These are phyloP conservation scores for Volutella citrinella DNA, from an alignment of 2,329 filamentous ascomycete genomes.

Conservation along the genomic window DNA sequence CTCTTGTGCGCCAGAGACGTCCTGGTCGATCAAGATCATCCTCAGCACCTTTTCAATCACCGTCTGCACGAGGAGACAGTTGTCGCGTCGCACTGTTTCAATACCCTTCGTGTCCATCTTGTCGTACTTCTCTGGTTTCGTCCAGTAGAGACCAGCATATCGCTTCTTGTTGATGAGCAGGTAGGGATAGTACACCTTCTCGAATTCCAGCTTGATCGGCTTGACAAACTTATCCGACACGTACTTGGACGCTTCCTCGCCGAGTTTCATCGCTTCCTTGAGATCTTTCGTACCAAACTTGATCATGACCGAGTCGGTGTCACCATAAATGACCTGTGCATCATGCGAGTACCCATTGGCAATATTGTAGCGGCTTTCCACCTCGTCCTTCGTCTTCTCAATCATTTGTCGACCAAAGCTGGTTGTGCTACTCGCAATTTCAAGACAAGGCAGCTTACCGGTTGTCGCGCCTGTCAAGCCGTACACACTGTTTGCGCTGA, in stretches of 20 bases:
- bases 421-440: constrained; percentile 95
- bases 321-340: constrained; percentile 96
- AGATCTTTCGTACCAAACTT: constrained; percentile 93
- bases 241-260: constrained; percentile 84
- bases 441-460: constrained; percentile 90
- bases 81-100: constrained; percentile 95
- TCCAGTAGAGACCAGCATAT: constrained; percentile 98
- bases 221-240: constrained; percentile 93
- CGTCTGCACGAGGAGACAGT: constrained; percentile 91
- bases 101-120: constrained; percentile 99
- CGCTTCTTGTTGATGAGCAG: constrained; percentile 99
- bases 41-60: constrained; percentile 95
- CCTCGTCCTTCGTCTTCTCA: constrained; percentile 94
- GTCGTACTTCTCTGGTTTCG: constrained; percentile 88
- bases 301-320: constrained; percentile 99
- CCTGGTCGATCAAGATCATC: constrained; percentile 92
- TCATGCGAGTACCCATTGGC: constrained; percentile 94
- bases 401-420: constrained; percentile 99
- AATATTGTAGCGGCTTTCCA: constrained; percentile 84
- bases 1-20: constrained; percentile 89
- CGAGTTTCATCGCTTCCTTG: constrained; percentile 86
- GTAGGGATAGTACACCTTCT: constrained; percentile 98
- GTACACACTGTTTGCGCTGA: constrained; percentile 97
- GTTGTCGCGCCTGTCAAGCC: constrained; percentile 94
- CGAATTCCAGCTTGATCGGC: constrained; percentile 98